Percentiles rank a stretch among this genome's conserved stretches.
phyloP scores from a whole-genome alignment of 352 stramenopile genomes.

The Phytophthora lateralis region DNA sequence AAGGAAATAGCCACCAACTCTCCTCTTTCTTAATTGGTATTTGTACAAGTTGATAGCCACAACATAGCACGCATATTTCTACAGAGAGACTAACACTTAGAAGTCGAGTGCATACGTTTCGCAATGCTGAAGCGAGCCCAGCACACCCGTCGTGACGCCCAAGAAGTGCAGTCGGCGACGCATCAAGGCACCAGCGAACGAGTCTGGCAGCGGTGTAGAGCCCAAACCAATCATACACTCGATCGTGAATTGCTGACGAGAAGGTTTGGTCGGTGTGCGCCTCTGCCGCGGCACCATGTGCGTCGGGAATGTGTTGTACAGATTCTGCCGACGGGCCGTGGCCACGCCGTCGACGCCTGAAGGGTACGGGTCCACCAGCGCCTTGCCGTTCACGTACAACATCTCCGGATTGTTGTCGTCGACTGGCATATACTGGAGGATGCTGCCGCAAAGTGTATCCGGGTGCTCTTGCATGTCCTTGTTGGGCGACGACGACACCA shows the following conservation, averaged over 20 bases:
- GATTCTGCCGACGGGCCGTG: constrained; percentile 29
- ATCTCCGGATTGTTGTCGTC: constrained; percentile 27
- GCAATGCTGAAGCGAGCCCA: constrained; percentile 41
- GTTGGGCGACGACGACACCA: constrained; percentile 42
- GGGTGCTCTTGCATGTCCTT: constrained; percentile 40
- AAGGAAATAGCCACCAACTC: constrained; percentile 6
- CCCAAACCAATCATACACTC: constrained; percentile 61
- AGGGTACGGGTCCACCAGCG: constrained; percentile 31
- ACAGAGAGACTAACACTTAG: constrained; percentile 9
- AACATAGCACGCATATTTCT: constrained; percentile 1
- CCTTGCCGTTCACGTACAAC: constrained; percentile 35
- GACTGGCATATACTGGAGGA: constrained; percentile 34
- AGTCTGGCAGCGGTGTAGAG: constrained; percentile 39
- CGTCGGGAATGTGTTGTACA: constrained; percentile 55
- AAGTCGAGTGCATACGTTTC: constrained; percentile 27
- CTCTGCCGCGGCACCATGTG: constrained; percentile 56
- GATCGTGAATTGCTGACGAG: constrained; percentile 26
- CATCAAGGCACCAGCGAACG: constrained; percentile 41
- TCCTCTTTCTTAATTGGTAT: constrained; percentile 9
- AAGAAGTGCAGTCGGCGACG: constrained; percentile 49
- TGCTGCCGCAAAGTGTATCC: constrained; percentile 35
- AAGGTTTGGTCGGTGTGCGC: constrained; percentile 26
- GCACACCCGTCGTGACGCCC: constrained; percentile 35
- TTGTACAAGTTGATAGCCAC: constrained; percentile 9
- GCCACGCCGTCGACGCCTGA: constrained; percentile 28